A percentile compares a stretch with the other conserved stretches of the same genome.
Conservation (phyloP, 371 early-diverging fungal genomes). For the Mucor ambiguus region DNA sequence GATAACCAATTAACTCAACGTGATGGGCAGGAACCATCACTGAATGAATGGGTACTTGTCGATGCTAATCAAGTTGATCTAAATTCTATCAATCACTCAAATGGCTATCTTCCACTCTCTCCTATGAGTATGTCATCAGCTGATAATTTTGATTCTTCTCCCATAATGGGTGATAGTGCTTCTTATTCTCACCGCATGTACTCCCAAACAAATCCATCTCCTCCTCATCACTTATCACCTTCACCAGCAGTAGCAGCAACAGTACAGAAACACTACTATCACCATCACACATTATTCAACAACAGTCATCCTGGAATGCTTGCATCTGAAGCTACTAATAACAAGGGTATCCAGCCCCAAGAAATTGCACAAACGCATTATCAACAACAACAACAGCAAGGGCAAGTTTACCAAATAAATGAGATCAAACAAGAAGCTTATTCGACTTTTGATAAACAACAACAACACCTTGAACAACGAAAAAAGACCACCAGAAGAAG, state of each 20-base stretch:
- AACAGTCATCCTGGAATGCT: background rate
- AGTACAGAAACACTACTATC: background rate
- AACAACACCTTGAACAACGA: background rate
- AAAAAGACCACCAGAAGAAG: slow-evolving; percentile 6
- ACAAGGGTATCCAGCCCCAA: background rate
- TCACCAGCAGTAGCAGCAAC: background rate
- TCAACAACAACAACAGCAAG: slow-evolving; percentile 1
- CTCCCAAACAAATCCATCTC: background rate
- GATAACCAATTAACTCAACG: background rate
- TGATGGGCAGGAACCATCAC: background rate
- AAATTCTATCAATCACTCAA: background rate
- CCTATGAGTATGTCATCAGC: slow-evolving; percentile 10
- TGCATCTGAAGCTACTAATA: background rate
- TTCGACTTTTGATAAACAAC: background rate
- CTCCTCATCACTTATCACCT: background rate
- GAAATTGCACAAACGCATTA: background rate
- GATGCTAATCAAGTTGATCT: background rate
- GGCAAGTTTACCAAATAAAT: background rate
- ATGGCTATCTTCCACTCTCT: slow-evolving; percentile 6
- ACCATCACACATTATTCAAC: background rate
- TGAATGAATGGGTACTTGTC: background rate
- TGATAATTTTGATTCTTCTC: slow-evolving; percentile 8
- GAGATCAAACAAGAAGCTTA: background rate
- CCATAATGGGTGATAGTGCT: background rate
- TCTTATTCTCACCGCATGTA: background rate